phyloP scores from a whole-genome alignment of 192 early-diverging fungal genomes.

The Backusella sp. region DNA sequence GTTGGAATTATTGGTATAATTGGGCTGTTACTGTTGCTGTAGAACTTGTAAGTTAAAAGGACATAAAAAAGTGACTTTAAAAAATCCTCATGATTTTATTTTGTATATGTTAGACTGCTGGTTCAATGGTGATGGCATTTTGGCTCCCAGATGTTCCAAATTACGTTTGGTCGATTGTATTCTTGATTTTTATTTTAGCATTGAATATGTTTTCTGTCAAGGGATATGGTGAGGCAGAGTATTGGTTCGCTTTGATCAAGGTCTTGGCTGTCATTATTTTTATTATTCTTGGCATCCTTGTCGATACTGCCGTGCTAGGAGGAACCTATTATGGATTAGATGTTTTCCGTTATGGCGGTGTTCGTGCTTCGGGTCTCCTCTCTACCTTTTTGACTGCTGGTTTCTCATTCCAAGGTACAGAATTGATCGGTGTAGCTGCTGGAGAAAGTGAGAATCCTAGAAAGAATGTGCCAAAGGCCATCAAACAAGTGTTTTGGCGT shows the following conservation, averaged over 20 bases:
- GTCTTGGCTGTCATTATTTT: slow-evolving; percentile 84
- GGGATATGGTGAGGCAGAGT: slow-evolving; percentile 89
- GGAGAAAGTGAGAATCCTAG: slow-evolving; percentile 80
- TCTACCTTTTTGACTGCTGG: slow-evolving; percentile 71
- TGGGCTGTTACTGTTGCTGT: slow-evolving; percentile 40
- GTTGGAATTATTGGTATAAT: slow-evolving; percentile 54
- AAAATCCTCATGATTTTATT: neutral
- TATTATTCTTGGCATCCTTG: slow-evolving; percentile 76
- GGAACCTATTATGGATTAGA: slow-evolving; percentile 58
- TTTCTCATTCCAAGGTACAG: slow-evolving; percentile 88
- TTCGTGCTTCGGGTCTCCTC: slow-evolving; percentile 52
- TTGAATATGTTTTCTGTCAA: slow-evolving; percentile 74
- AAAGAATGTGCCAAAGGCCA: slow-evolving; percentile 72
- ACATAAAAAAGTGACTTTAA: neutral
- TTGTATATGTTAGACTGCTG: slow-evolving; percentile 46
- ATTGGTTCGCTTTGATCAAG: slow-evolving; percentile 83
- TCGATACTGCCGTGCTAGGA: slow-evolving; percentile 65
- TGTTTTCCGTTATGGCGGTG: slow-evolving; percentile 60
- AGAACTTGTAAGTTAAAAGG: slow-evolving; percentile 7
- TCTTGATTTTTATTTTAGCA: slow-evolving; percentile 62
- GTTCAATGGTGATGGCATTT: slow-evolving; percentile 78
- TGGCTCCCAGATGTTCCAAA: slow-evolving; percentile 40
- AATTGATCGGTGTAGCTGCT: slow-evolving; percentile 88
- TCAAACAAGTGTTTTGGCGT: slow-evolving; percentile 75
- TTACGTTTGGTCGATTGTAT: slow-evolving; percentile 47